These are phyloP conservation scores for Apiospora sp. DNA, from an alignment of 2,329 filamentous ascomycete genomes.

Conservation along the genomic window DNA sequence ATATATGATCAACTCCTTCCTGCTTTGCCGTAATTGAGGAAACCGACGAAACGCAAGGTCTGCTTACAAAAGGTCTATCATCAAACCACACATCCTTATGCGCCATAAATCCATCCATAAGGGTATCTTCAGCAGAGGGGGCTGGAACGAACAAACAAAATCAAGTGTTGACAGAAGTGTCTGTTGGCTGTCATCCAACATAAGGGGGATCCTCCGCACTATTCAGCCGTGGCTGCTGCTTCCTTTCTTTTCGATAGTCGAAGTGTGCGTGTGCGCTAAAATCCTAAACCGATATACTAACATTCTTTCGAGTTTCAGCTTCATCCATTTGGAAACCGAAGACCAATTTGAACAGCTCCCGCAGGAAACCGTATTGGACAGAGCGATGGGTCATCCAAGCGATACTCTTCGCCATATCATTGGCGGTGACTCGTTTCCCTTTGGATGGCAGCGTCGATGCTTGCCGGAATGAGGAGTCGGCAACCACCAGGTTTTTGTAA, in stretches of 20 bases:
- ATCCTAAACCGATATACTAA: constrained; percentile 64
- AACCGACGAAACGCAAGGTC: constrained; percentile 9
- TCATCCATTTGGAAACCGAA: constrained; percentile 88
- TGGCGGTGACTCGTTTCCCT: constrained; percentile 68
- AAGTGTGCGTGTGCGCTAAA: background rate
- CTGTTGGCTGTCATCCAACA: constrained; percentile 5
- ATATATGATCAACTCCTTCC: background rate
- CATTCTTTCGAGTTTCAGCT: constrained; percentile 70
- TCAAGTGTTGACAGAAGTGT: background rate
- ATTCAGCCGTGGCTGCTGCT: background rate
- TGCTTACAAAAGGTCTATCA: constrained; percentile 13
- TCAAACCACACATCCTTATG: background rate
- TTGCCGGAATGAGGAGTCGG: constrained; percentile 72
- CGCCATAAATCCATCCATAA: constrained; percentile 17
- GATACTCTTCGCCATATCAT: constrained; percentile 84
- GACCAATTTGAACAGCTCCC: constrained; percentile 83
- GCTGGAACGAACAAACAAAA: constrained; percentile 20
- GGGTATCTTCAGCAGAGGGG: constrained; percentile 22
- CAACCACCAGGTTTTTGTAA: constrained; percentile 82
- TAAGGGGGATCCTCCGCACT: background rate
- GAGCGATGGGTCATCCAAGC: constrained; percentile 75
- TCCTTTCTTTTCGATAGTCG: background rate
- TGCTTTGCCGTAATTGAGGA: background rate
- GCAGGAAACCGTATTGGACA: constrained; percentile 79
- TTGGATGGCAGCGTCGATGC: constrained; percentile 61